Percentiles rank a stretch among this genome's conserved stretches.
These are phyloP conservation scores for Calcarisporium arbuscula DNA, from an alignment of 2,329 filamentous ascomycete genomes.

Conservation along the genomic window DNA sequence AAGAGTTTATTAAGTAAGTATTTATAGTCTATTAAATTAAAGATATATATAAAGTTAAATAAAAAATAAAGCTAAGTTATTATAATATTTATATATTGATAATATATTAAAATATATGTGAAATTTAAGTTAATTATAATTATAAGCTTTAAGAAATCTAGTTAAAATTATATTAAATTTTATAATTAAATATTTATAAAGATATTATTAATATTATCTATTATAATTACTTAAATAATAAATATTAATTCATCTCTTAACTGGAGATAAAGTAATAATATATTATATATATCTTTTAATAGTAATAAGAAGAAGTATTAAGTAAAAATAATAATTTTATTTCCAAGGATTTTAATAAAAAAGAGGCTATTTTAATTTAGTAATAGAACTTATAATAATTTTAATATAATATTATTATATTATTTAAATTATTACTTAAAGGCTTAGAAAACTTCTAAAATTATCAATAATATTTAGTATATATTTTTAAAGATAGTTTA, in stretches of 20 bases:
- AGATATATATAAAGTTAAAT: background rate
- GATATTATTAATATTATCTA: background rate
- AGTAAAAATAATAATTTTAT: background rate
- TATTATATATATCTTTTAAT: background rate
- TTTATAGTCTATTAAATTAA: background rate
- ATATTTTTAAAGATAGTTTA: background rate
- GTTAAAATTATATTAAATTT: no score
- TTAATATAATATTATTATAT: no score
- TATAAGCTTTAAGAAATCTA: no score
- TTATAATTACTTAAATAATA: background rate
- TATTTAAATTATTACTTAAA: no score
- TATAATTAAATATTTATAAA: background rate
- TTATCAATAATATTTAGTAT: background rate
- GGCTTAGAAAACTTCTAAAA: no score
- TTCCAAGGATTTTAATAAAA: background rate
- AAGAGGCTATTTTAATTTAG: background rate
- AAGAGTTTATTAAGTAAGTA: no score
- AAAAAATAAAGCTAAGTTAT: background rate
- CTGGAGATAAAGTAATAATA: background rate
- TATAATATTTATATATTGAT: background rate
- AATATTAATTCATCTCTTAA: background rate
- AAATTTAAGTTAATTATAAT: no score
- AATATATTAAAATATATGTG: background rate
- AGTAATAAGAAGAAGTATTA: background rate
- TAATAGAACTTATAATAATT: background rate